A percentile compares a stretch with the other conserved stretches of the same genome.
phyloP scores from a whole-genome alignment of 441 rosid genomes.

The Caryocar brasiliense region DNA sequence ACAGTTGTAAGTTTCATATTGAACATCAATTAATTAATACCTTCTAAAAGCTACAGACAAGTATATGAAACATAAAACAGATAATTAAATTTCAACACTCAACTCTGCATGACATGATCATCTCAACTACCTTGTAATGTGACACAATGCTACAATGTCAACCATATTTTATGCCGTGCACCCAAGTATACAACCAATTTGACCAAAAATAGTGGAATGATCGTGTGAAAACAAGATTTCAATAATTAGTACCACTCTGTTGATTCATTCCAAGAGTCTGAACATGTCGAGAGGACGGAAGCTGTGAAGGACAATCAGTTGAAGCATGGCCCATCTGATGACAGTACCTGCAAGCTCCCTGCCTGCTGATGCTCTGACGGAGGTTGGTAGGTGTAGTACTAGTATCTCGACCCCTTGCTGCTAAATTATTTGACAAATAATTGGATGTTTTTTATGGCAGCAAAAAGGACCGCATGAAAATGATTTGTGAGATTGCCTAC shows the following conservation, averaged over 20 bases:
- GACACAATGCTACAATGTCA: no score
- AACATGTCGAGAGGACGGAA: slow-evolving; percentile 35
- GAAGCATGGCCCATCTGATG: slow-evolving; percentile 75
- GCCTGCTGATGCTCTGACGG: slow-evolving; percentile 50
- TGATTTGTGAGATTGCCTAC: no score
- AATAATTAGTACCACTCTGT: slow-evolving; percentile 40
- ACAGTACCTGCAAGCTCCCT: slow-evolving; percentile 54
- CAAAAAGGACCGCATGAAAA: not conserved
- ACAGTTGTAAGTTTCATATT: not conserved
- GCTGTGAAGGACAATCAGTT: slow-evolving; percentile 55
- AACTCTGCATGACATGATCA: no score
- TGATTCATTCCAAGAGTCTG: slow-evolving; percentile 29
- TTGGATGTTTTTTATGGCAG: slow-evolving; percentile 5
- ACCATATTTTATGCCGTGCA: no score
- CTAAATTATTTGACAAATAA: not conserved
- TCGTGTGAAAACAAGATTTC: not conserved
- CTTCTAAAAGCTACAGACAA: no score
- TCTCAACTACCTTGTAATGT: no score
- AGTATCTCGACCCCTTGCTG: slow-evolving; percentile 59
- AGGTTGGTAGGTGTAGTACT: slow-evolving; percentile 31
- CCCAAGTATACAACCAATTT: no score
- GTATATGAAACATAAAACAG: no score
- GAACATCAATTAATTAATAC: not conserved
- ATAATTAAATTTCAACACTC: no score
- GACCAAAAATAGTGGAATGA: not conserved